Evolutionary conservation across 192 early-diverging fungal genomes (phyloP).

Genomic region (Entomortierella chlamydospora): DNA sequence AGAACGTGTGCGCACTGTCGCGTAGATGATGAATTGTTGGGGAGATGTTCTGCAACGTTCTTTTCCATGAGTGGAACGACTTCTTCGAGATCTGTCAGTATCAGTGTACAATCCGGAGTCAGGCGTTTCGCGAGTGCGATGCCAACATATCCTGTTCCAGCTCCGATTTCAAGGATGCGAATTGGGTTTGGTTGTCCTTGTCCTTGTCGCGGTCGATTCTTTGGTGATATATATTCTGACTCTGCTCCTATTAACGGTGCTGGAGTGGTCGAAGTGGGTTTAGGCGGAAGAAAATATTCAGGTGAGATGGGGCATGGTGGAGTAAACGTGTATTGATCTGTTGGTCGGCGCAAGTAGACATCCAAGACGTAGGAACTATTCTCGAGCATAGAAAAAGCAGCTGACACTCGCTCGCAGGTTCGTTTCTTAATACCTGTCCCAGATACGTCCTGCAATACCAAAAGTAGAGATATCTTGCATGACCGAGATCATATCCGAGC

Average conservation of each 20-base stretch:
- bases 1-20: slow-evolving; percentile 24
- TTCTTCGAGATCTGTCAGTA: slow-evolving; percentile 61
- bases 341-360: slow-evolving; percentile 44
- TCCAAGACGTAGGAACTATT: slow-evolving; percentile 61
- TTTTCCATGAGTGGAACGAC: slow-evolving; percentile 59
- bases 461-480: slow-evolving; percentile 60
- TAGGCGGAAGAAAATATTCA: slow-evolving; percentile 36
- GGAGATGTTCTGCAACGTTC: slow-evolving; percentile 44
- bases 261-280: neutral
- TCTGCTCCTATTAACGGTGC: neutral
- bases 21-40: neutral
- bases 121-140: slow-evolving; percentile 58
- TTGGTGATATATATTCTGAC: too few relatives aligned
- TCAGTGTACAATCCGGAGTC: slow-evolving; percentile 31
- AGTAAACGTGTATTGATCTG: slow-evolving; percentile 23
- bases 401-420: too few relatives aligned
- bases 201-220: neutral
- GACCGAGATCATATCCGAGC: slow-evolving; percentile 4
- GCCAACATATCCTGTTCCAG: slow-evolving; percentile 65
- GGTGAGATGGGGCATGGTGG: slow-evolving; percentile 56
- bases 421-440: slow-evolving; percentile 56
- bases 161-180: slow-evolving; percentile 62
- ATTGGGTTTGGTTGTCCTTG: too few relatives aligned
- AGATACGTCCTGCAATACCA: slow-evolving; percentile 66
- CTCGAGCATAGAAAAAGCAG: neutral